Base-by-base conservation (phyloP, 2,329 filamentous ascomycete species). In the Coniella lustricola region DNA sequence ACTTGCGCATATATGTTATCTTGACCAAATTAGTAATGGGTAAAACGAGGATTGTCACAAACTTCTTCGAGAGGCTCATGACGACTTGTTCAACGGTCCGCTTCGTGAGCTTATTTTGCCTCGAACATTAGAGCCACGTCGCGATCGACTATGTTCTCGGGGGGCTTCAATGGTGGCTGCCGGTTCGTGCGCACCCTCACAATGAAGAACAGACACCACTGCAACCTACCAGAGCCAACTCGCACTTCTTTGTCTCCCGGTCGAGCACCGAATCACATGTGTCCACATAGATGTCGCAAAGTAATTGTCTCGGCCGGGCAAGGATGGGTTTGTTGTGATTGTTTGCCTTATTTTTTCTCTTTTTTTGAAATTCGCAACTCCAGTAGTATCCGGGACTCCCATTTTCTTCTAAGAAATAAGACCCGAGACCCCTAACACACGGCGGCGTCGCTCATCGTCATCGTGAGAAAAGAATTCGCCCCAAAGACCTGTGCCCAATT, bases 351-450 rank as follows among this genome's bases (percentile, higher is more conserved):
- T 40, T 31, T 38, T 39, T 22, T 22, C n/a, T 39, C 22, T 39
- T 39, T 39, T 14, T 21, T 50, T 43, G 39, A 43, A 50, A 50
- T 47, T 50, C 47, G 47, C 47, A 50, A 50, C 49, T 50, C 50
- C 50, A 52, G 48, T 42, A 42, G 42, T 38, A 52, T 50, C 48
- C 50, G 50, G 44, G 48, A 52, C 50, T 50, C 50, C 50, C 38
- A 46, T 44, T 52, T 44, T 52, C 50, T 44, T 52, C 25, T 29
- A 29, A 50, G 35, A 47, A 50, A 52, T 31, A 40, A 50, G 44
- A 50, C 47, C 50, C 48, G 44, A 50, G 50, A 44, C 50, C 48
- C 50, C 47, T 29, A 46, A 44, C 43, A 50, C 46, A 47, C 48
- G 39, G 48, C 41, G 43, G 50, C 50, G 48, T 47, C 48, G 50